Evolutionary conservation across 768 basidiomycete genomes (phyloP).

Genomic region (Termitomyces eurrhizus): DNA sequence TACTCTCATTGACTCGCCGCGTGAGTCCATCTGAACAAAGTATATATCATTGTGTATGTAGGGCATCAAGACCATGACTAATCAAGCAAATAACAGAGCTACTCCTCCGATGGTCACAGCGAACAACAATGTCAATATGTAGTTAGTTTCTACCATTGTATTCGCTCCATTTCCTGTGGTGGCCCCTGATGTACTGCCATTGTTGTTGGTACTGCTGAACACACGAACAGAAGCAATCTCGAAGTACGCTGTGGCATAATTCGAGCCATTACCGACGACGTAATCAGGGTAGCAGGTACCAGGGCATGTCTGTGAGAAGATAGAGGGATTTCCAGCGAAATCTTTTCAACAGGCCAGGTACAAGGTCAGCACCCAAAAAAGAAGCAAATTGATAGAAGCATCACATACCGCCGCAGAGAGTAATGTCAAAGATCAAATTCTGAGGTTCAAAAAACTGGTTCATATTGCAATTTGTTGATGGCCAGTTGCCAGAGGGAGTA

Average conservation of each 20-base stretch:
- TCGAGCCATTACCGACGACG: conserved; percentile 57
- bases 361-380: neutral
- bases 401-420: conserved; percentile 55
- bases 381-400: conserved; percentile 1
- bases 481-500: conserved; percentile 68
- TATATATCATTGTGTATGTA: neutral
- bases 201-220: conserved; percentile 32
- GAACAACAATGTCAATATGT: neutral
- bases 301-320: conserved; percentile 59
- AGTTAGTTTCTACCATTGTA: neutral
- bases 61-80: neutral
- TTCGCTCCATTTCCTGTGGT: conserved; percentile 1
- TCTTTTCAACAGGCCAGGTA: conserved; percentile 18
- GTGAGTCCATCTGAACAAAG: neutral
- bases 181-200: neutral
- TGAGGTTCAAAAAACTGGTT: conserved; percentile 56
- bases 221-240: conserved; percentile 62
- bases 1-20: neutral
- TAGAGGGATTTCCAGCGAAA: conserved; percentile 47
- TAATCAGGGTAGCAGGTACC: conserved; percentile 70
- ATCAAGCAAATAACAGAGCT: conserved; percentile 2
- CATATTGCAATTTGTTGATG: conserved; percentile 50
- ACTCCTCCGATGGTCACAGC: conserved; percentile 1
- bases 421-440: conserved; percentile 70
- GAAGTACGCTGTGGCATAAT: conserved; percentile 67